Percentiles rank a stretch among this genome's conserved stretches.
These are phyloP conservation scores for Apiosordaria backusii DNA, from an alignment of 495 filamentous ascomycete genomes.

Conservation along the genomic window DNA sequence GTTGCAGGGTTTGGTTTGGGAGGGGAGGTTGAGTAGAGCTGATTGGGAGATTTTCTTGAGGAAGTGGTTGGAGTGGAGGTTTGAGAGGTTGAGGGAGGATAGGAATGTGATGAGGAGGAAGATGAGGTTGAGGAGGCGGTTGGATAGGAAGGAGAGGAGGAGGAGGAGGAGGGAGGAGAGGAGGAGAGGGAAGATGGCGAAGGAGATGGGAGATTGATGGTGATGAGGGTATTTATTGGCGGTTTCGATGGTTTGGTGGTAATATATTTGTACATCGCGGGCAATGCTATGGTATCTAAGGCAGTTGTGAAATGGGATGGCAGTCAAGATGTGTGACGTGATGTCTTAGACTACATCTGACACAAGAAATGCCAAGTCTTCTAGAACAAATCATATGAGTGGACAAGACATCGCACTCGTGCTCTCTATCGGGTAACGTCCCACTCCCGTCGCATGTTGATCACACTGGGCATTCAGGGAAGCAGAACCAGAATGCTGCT, in stretches of 20 bases:
- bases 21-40: neutral
- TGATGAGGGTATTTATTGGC: no score
- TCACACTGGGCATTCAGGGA: no score
- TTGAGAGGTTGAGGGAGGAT: neutral
- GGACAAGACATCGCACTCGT: neutral
- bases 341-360: neutral
- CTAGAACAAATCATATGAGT: neutral
- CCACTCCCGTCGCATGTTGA: neutral
- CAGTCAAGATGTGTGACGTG: neutral
- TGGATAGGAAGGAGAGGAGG: neutral
- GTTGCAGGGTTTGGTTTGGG: neutral
- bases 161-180: neutral
- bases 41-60: neutral
- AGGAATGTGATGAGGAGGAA: neutral
- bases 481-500: no score
- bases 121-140: neutral
- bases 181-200: neutral
- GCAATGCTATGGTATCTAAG: no score
- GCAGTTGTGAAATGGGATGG: no score
- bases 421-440: neutral
- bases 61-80: constrained; percentile 1
- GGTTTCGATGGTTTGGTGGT: no score
- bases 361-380: neutral
- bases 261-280: no score
- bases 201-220: no score